These are phyloP conservation scores for Erysimum cheiri DNA, from an alignment of 441 rosid genomes.

Conservation along the genomic window DNA sequence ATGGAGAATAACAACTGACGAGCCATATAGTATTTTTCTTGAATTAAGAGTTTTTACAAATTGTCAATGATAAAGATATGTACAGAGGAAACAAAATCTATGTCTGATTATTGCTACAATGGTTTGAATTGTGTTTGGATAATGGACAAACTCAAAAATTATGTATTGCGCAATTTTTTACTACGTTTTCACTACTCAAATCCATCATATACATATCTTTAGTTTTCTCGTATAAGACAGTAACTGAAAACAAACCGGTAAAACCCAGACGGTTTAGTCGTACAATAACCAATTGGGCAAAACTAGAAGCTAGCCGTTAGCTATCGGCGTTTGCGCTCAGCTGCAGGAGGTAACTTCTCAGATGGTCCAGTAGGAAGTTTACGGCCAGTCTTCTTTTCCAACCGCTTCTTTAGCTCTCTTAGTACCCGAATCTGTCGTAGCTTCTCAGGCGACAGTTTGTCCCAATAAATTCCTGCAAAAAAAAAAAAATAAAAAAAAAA, in stretches of 20 bases:
- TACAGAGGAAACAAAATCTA: neutral
- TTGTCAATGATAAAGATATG: neutral
- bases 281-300: neutral
- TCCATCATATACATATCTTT: neutral
- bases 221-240: constrained; percentile 2
- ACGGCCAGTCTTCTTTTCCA: constrained; percentile 69
- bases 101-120: neutral
- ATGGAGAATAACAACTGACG: neutral
- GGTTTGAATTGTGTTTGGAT: neutral
- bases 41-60: neutral
- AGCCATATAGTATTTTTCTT: neutral
- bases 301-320: constrained; percentile 2
- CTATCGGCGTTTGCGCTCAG: constrained; percentile 49
- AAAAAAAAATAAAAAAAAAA: neutral
- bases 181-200: neutral
- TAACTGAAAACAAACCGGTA: constrained; percentile 1
- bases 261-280: constrained; percentile 5
- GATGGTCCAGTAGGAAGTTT: constrained; percentile 75
- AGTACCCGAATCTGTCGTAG: constrained; percentile 77
- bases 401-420: constrained; percentile 71
- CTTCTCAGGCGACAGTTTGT: constrained; percentile 83
- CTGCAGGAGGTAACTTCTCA: constrained; percentile 79
- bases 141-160: neutral
- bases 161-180: neutral
- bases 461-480: constrained; percentile 79